Evolutionary conservation across 306 rosid species (phyloP).

Genomic region (Pyrus betulifolia): DNA sequence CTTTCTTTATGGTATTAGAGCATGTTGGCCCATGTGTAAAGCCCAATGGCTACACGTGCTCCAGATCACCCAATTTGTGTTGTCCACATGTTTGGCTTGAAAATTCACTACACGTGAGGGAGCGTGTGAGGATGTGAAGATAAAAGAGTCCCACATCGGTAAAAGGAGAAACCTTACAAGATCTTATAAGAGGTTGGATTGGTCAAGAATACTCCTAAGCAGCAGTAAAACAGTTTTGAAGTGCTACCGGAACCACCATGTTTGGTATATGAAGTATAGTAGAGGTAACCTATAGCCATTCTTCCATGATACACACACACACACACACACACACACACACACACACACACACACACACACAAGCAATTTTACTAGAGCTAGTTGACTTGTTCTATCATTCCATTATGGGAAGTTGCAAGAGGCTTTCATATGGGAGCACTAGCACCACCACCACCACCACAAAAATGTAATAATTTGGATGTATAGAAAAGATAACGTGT

Average conservation of each 20-base stretch:
- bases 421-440: constrained; percentile 17
- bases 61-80: too few relatives aligned
- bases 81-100: too few relatives aligned
- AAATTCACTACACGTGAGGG: too few relatives aligned
- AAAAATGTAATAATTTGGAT: constrained; percentile 9
- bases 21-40: too few relatives aligned
- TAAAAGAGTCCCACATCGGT: too few relatives aligned
- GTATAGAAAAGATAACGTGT: not conserved
- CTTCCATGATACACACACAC: not conserved
- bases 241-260: not conserved
- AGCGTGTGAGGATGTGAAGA: too few relatives aligned
- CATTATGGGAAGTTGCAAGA: constrained; percentile 10
- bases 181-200: not conserved
- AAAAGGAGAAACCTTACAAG: too few relatives aligned
- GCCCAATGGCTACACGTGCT: too few relatives aligned
- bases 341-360: not conserved
- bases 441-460: constrained; percentile 20
- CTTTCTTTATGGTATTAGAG: too few relatives aligned
- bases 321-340: not conserved
- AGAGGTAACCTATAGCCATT: not conserved
- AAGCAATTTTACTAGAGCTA: not conserved
- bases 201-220: not conserved
- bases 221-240: not conserved
- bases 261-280: not conserved
- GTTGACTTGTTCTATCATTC: constrained; percentile 16